phyloP scores from a whole-genome alignment of 2,329 filamentous ascomycete genomes.

The Seiridium unicorne region DNA sequence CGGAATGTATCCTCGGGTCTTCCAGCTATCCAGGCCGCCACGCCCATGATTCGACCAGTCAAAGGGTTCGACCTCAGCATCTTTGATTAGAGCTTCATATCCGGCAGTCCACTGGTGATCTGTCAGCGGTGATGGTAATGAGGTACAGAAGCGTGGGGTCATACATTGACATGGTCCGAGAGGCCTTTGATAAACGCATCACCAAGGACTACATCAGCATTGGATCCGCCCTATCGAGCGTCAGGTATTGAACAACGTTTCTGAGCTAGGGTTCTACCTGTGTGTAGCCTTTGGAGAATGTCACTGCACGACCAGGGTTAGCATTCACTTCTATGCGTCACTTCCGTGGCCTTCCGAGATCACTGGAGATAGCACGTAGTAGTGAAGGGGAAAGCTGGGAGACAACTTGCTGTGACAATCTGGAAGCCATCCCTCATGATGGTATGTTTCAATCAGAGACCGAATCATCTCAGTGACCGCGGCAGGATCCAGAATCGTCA shows the following conservation, averaged over 20 bases:
- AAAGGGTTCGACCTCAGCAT: conserved; percentile 67
- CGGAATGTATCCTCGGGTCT: conserved; percentile 68
- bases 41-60: conserved; percentile 71
- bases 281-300: conserved; percentile 70
- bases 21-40: conserved; percentile 72
- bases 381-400: too few species aligned
- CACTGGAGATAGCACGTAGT: too few species aligned
- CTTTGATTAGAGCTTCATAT: conserved; percentile 69
- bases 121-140: conserved; percentile 12
- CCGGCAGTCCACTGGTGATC: conserved; percentile 58
- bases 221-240: conserved; percentile 63
- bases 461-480: conserved; percentile 66
- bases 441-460: conserved; percentile 70
- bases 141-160: not conserved
- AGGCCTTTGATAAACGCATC: conserved; percentile 70
- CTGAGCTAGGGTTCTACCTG: conserved; percentile 38
- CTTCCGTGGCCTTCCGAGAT: too few species aligned
- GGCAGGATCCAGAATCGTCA: conserved; percentile 65
- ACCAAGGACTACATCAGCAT: conserved; percentile 67
- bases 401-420: conserved; percentile 57
- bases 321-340: too few species aligned
- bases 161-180: conserved; percentile 49
- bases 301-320: conserved; percentile 38
- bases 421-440: conserved; percentile 67
- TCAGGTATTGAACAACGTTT: conserved; percentile 1